phyloP scores from a whole-genome alignment of 108 stramenopile species.

The Nannochloropsis gaditana region DNA sequence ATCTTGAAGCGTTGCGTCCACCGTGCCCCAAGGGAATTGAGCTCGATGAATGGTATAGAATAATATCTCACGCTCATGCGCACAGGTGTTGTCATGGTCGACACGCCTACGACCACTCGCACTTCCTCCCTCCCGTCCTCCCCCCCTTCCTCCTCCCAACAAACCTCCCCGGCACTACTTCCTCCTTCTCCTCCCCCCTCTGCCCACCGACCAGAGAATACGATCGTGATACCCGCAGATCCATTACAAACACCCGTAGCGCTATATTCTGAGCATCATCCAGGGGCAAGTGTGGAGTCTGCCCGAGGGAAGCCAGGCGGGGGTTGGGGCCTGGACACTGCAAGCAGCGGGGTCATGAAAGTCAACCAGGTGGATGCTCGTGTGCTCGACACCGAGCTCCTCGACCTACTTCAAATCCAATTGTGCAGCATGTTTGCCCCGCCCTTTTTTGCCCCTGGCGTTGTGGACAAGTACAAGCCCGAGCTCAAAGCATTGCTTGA shows the following conservation, averaged over 20 bases:
- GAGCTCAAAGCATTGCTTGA: slow-evolving; percentile 36
- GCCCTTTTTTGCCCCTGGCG: slow-evolving; percentile 18
- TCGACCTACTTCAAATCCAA: slow-evolving; percentile 29
- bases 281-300: no score
- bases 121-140: background rate
- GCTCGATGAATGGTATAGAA: no score
- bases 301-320: no score
- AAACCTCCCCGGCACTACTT: background rate
- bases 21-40: no score
- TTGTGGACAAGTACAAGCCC: slow-evolving; percentile 36
- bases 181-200: background rate
- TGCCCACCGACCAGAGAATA: background rate
- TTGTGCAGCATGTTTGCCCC: slow-evolving; percentile 23
- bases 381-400: slow-evolving; percentile 38
- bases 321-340: background rate
- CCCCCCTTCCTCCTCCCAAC: background rate
- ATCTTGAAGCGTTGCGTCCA: no score
- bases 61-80: no score
- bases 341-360: background rate
- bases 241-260: background rate
- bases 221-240: background rate
- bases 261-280: background rate
- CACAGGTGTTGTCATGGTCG: no score
- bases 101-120: no score
- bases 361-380: slow-evolving; percentile 44